Percentiles rank a stretch among this genome's conserved stretches.
These are phyloP conservation scores for Trichoderma brevicompactum DNA, from an alignment of 2,329 filamentous ascomycete genomes.

Conservation along the genomic window DNA sequence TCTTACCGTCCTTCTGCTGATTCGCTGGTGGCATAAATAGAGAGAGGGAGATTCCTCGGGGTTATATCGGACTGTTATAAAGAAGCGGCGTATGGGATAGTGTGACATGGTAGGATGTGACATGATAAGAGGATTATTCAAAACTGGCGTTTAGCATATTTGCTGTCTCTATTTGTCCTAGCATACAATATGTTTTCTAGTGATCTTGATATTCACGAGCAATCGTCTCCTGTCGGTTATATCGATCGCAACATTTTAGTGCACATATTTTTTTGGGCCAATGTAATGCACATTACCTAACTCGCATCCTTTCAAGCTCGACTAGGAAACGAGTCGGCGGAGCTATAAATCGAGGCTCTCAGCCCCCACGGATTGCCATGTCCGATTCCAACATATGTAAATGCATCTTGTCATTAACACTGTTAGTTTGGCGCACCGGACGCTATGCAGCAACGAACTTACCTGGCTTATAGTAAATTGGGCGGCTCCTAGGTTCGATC, in stretches of 20 bases:
- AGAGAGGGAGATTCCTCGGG: neutral
- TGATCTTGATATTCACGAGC: neutral
- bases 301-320: neutral
- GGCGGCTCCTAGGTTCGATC: conserved; percentile 49
- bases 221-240: neutral
- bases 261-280: no score
- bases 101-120: neutral
- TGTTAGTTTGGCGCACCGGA: neutral
- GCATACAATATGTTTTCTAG: neutral
- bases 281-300: neutral
- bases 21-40: neutral
- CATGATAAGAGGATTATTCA: neutral
- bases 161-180: conserved; percentile 5
- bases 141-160: conserved; percentile 29
- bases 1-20: neutral
- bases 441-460: conserved; percentile 38
- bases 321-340: conserved; percentile 45
- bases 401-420: conserved; percentile 58
- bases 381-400: conserved; percentile 67
- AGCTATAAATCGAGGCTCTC: conserved; percentile 61
- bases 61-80: neutral
- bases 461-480: conserved; percentile 81
- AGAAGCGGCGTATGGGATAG: conserved; percentile 5
- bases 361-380: conserved; percentile 65
- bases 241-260: neutral